Conservation (phyloP, 78 protist genomes). For the Polysphondylium violaceum region DNA sequence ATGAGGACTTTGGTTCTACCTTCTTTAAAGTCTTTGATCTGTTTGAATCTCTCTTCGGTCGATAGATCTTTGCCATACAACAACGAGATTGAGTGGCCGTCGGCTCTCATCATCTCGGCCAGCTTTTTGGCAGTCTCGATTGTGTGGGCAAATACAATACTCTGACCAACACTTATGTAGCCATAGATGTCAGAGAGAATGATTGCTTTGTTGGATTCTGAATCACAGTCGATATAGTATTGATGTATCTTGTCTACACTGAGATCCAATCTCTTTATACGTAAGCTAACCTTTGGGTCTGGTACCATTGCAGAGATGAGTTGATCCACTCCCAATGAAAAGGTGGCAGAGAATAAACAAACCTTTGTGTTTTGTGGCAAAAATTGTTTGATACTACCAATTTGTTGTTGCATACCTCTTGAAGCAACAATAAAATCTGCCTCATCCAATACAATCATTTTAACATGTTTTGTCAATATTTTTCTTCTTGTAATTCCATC, state of each 20-base stretch:
- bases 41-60: constrained; percentile 24
- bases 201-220: constrained; percentile 66
- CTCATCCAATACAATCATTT: constrained; percentile 91
- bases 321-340: constrained; percentile 59
- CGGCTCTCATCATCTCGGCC: constrained; percentile 47
- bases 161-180: constrained; percentile 86
- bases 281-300: constrained; percentile 77
- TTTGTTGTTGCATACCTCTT: constrained; percentile 76
- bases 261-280: constrained; percentile 83
- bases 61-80: constrained; percentile 45
- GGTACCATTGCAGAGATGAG: constrained; percentile 54
- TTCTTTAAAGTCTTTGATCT: constrained; percentile 53
- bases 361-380: constrained; percentile 68
- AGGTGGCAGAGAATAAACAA: constrained; percentile 89
- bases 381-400: constrained; percentile 15
- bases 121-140: constrained; percentile 15
- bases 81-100: constrained; percentile 59
- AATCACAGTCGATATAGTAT: constrained; percentile 82
- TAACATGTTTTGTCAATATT: constrained; percentile 41
- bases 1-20: constrained; percentile 79
- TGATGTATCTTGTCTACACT: constrained; percentile 91
- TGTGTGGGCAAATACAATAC: constrained; percentile 88
- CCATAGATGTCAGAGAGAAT: constrained; percentile 88
- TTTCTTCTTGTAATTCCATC: constrained; percentile 7
- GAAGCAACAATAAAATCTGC: constrained; percentile 78